Percentiles rank a stretch among this genome's conserved stretches.
Conservation (phyloP, 140 eudicot species). For the Anethum foeniculum region DNA sequence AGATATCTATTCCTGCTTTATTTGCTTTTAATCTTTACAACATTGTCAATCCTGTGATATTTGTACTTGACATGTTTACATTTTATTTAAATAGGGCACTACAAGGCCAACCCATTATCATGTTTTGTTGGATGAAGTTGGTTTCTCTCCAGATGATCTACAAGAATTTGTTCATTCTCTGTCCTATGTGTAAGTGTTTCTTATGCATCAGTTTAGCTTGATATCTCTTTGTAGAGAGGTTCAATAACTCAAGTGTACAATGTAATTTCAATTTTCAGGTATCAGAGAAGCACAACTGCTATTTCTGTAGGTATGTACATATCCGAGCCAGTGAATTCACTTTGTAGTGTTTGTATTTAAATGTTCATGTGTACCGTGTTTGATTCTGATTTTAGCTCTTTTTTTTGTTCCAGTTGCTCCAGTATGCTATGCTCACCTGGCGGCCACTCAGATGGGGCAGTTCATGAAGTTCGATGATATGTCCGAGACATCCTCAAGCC, state of each 20-base stretch:
- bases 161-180: conserved; percentile 58
- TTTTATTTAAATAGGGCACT: conserved; percentile 32
- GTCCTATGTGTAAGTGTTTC: conserved; percentile 65
- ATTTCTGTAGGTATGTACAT: conserved; percentile 70
- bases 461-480: conserved; percentile 58
- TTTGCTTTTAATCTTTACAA: no score
- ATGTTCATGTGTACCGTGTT: background rate
- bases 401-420: conserved; percentile 60
- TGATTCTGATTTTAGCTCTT: background rate
- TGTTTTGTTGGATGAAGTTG: conserved; percentile 53
- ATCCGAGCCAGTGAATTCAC: background rate
- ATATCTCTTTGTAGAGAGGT: background rate
- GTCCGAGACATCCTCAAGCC: conserved; percentile 52
- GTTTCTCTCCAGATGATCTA: conserved; percentile 57
- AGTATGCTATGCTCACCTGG: conserved; percentile 71
- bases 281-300: conserved; percentile 82
- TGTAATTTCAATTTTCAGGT: conserved; percentile 35
- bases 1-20: no score
- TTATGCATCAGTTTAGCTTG: background rate
- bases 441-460: conserved; percentile 68
- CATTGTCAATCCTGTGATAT: no score
- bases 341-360: background rate
- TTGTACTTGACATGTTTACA: background rate
- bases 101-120: conserved; percentile 63
- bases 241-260: background rate